These are phyloP conservation scores for Laburnicola sp. DNA, from an alignment of 2,329 filamentous ascomycete genomes.

Conservation along the genomic window DNA sequence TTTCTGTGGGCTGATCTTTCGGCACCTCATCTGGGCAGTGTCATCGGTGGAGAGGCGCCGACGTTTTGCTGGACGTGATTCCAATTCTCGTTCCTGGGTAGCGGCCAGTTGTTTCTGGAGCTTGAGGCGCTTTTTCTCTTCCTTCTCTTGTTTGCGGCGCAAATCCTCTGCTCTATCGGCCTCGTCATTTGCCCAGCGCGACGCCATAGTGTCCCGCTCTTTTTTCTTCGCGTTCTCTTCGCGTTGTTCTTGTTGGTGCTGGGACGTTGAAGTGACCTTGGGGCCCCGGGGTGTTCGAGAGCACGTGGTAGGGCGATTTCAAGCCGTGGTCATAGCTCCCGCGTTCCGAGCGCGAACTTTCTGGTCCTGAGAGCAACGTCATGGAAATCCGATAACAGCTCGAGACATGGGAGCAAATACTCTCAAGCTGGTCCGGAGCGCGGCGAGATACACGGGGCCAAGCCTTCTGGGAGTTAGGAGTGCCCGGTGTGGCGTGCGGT, in stretches of 20 bases:
- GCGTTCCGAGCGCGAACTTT: constrained; percentile 33
- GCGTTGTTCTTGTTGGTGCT: not conserved
- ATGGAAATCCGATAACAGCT: constrained; percentile 35
- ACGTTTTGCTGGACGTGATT: constrained; percentile 58
- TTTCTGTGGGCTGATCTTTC: constrained; percentile 38
- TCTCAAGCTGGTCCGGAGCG: constrained; percentile 30
- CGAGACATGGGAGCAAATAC: constrained; percentile 36
- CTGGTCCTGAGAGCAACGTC: constrained; percentile 32
- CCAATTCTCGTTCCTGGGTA: constrained; percentile 29
- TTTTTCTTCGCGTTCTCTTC: not conserved
- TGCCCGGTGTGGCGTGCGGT: constrained; percentile 39
- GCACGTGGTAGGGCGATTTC: constrained; percentile 16
- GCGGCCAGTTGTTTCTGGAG: constrained; percentile 71
- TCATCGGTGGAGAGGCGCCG: constrained; percentile 61
- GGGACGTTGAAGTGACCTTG: not conserved
- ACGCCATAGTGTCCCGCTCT: constrained; percentile 55
- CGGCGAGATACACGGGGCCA: constrained; percentile 22
- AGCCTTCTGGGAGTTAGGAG: constrained; percentile 8
- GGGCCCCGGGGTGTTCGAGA: constrained; percentile 42
- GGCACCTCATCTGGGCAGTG: constrained; percentile 21
- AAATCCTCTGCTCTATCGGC: constrained; percentile 76
- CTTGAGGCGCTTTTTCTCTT: constrained; percentile 84
- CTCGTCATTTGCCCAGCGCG: constrained; percentile 85
- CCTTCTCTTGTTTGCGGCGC: constrained; percentile 77
- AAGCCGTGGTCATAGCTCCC: constrained; percentile 40